Conservation (phyloP, 768 basidiomycete genomes). For the Rhizopogon roseolus region DNA sequence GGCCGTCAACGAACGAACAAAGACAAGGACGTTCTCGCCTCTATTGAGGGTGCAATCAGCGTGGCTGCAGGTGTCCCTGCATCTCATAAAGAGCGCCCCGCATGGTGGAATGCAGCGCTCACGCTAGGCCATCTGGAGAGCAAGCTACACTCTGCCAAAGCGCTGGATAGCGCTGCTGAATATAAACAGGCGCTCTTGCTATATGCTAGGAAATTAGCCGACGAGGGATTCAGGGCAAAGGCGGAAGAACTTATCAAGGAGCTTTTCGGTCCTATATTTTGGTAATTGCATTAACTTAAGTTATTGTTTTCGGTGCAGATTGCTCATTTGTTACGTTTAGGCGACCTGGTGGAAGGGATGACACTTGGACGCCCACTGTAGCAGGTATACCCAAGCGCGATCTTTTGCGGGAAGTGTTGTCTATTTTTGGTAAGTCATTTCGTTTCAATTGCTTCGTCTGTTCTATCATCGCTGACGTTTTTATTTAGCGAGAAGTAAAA, state of each 20-base stretch:
- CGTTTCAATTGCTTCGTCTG: neutral
- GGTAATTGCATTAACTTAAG: constrained; percentile 44
- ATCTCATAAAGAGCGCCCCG: constrained; percentile 48
- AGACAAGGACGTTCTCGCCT: constrained; percentile 50
- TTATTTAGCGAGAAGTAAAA: constrained; percentile 63
- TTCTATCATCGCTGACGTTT: constrained; percentile 1
- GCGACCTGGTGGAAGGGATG: constrained; percentile 61
- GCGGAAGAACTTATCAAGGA: constrained; percentile 91
- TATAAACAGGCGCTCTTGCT: constrained; percentile 70
- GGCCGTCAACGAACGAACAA: constrained; percentile 54
- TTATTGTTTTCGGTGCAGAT: neutral
- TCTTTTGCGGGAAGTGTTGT: constrained; percentile 74
- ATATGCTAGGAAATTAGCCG: constrained; percentile 83
- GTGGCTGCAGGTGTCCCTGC: constrained; percentile 28
- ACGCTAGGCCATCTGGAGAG: constrained; percentile 89
- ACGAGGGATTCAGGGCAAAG: constrained; percentile 84
- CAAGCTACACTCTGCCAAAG: constrained; percentile 64
- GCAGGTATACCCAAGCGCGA: constrained; percentile 78
- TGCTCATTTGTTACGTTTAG: constrained; percentile 28
- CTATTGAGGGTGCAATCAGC: constrained; percentile 44
- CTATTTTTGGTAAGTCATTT: constrained; percentile 63
- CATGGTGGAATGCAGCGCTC: constrained; percentile 81
- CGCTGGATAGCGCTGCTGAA: constrained; percentile 80
- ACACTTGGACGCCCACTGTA: constrained; percentile 62
- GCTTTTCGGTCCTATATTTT: constrained; percentile 85